Percentiles rank a stretch among this genome's conserved stretches.
Evolutionary conservation across 805 yeast genomes (phyloP).

Genomic region (Saccharomycopsis sp.): DNA sequence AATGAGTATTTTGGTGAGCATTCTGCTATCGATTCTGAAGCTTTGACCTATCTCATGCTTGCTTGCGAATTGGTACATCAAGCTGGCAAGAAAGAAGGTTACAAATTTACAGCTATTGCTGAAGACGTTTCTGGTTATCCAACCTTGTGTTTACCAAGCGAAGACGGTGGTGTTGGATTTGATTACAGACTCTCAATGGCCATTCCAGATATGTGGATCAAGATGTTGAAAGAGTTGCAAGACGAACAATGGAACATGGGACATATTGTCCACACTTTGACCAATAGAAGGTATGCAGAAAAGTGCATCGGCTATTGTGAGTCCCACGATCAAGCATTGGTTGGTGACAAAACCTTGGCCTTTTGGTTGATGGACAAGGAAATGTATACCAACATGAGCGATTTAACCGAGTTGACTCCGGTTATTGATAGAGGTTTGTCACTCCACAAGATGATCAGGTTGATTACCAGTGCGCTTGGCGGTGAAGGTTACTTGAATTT

Average conservation of each 20-base stretch:
- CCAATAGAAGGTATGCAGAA: slow-evolving; percentile 84
- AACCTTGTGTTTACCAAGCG: slow-evolving; percentile 70
- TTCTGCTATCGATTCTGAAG: slow-evolving; percentile 76
- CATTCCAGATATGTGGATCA: slow-evolving; percentile 98
- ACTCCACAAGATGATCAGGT: slow-evolving; percentile 82
- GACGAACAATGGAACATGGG: slow-evolving; percentile 94
- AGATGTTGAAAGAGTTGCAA: slow-evolving; percentile 66
- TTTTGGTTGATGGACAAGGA: slow-evolving; percentile 99
- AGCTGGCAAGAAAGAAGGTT: slow-evolving; percentile 35
- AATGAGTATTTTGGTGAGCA: slow-evolving; percentile 77
- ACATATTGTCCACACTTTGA: slow-evolving; percentile 65
- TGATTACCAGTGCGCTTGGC: slow-evolving; percentile 82
- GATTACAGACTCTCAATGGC: slow-evolving; percentile 96
- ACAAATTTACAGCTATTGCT: slow-evolving; percentile 66
- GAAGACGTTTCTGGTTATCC: slow-evolving; percentile 99
- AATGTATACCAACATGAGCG: slow-evolving; percentile 94
- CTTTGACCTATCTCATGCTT: slow-evolving; percentile 75
- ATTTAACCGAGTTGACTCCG: slow-evolving; percentile 60
- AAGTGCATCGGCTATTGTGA: slow-evolving; percentile 88
- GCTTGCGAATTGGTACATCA: slow-evolving; percentile 73
- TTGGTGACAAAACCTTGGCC: slow-evolving; percentile 93
- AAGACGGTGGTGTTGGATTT: slow-evolving; percentile 83
- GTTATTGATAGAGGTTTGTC: slow-evolving; percentile 84
- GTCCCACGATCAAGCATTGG: slow-evolving; percentile 95
- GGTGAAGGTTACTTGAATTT: slow-evolving; percentile 95